Conservation (phyloP, 148 eudicot genomes). For the Diospyros kaki region DNA sequence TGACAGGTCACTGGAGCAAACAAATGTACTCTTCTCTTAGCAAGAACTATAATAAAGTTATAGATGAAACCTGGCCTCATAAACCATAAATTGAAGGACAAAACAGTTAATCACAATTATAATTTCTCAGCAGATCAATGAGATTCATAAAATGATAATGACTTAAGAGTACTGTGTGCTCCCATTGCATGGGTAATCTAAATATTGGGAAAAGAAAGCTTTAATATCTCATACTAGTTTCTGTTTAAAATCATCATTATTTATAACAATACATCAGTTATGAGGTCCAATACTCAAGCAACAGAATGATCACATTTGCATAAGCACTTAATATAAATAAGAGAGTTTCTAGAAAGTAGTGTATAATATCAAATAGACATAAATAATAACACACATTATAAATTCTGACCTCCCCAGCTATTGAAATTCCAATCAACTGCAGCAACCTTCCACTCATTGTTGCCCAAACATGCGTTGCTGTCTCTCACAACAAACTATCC, state of each 20-base stretch:
- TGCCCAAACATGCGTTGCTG: constrained; percentile 26
- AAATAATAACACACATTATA: not conserved
- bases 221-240: not conserved
- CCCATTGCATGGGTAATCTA: not conserved
- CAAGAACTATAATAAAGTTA: too few species aligned
- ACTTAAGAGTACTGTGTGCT: not conserved
- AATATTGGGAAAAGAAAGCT: not conserved
- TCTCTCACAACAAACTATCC: constrained; percentile 65
- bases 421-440: constrained; percentile 97
- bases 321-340: not conserved
- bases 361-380: not conserved
- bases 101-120: not conserved
- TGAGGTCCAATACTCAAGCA: not conserved
- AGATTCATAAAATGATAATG: not conserved
- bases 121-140: not conserved
- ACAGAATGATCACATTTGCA: not conserved
- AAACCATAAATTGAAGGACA: not conserved
- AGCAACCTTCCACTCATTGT: constrained; percentile 36
- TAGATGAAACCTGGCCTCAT: not conserved
- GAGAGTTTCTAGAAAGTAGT: not conserved
- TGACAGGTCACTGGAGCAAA: not conserved
- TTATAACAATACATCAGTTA: not conserved
- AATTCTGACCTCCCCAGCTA: constrained; percentile 81
- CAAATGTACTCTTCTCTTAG: not conserved
- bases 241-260: constrained; percentile 6